Conservation (phyloP, 805 yeast genomes). For the Monosporozyma unispora region DNA sequence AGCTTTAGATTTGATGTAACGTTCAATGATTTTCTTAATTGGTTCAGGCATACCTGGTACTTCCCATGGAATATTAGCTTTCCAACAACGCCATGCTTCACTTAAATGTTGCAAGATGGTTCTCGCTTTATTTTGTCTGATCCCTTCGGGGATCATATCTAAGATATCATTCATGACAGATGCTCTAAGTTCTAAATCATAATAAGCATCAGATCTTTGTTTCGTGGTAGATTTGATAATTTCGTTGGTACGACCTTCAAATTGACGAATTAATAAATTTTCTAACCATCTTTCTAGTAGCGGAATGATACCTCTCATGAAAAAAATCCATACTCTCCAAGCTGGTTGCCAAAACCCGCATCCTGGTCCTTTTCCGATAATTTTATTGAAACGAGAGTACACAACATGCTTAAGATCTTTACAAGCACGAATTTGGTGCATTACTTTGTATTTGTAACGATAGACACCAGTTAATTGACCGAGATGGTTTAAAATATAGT, state of each 20-base stretch:
- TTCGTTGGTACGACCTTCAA: slow-evolving; percentile 92
- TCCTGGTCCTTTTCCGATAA: slow-evolving; percentile 97
- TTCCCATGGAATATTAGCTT: slow-evolving; percentile 96
- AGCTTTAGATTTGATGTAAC: slow-evolving; percentile 90
- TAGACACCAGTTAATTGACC: slow-evolving; percentile 96
- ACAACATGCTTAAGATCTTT: slow-evolving; percentile 91
- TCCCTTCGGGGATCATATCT: slow-evolving; percentile 95
- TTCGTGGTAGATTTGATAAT: slow-evolving; percentile 91
- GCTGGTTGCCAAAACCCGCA: slow-evolving; percentile 99
- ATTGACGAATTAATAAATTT: slow-evolving; percentile 81
- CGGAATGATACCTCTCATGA: slow-evolving; percentile 87
- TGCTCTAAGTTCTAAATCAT: slow-evolving; percentile 85
- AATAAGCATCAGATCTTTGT: slow-evolving; percentile 91
- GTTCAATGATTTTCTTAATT: slow-evolving; percentile 71
- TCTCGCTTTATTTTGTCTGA: slow-evolving; percentile 77
- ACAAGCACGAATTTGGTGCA: slow-evolving; percentile 96
- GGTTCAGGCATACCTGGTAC: slow-evolving; percentile 96
- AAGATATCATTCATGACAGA: slow-evolving; percentile 92
- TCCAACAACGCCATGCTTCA: slow-evolving; percentile 99
- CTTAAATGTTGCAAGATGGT: slow-evolving; percentile 86
- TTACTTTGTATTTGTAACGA: slow-evolving; percentile 91
- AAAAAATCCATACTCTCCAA: slow-evolving; percentile 93
- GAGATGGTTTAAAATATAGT: slow-evolving; percentile 82
- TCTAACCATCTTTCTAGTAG: slow-evolving; percentile 92
- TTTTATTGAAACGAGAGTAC: slow-evolving; percentile 70